Evolutionary conservation across 352 stramenopile species (phyloP).

Genomic region (Thalassiosira mediterranea): DNA sequence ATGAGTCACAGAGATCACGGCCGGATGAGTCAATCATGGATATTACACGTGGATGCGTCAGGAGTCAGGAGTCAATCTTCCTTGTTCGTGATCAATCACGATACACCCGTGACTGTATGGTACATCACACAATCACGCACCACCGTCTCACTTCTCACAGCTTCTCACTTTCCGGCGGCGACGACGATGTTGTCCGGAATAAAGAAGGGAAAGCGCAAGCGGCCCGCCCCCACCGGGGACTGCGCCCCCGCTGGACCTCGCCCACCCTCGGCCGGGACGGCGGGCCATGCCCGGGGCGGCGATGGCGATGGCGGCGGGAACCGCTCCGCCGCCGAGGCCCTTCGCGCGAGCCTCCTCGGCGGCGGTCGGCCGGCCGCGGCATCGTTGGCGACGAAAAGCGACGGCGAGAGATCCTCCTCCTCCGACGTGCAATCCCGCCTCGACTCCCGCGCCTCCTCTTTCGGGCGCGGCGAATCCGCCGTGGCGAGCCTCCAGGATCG

Average conservation of each 20-base stretch:
- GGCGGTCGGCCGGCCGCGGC: not conserved
- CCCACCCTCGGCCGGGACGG: not conserved
- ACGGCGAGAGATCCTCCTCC: not conserved
- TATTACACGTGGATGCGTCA: too few species aligned
- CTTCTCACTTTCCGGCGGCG: too few species aligned
- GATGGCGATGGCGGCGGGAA: conserved; percentile 4
- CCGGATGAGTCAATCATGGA: too few species aligned
- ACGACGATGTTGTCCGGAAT: conserved; percentile 69
- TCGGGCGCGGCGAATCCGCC: not conserved
- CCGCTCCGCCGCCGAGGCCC: conserved; percentile 24
- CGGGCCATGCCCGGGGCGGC: not conserved
- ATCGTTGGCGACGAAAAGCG: not conserved
- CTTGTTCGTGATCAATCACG: too few species aligned
- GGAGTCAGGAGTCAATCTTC: too few species aligned
- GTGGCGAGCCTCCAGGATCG: conserved; percentile 29
- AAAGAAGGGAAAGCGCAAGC: conserved; percentile 68
- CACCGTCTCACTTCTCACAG: too few species aligned
- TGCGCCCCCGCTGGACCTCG: not conserved
- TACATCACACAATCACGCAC: too few species aligned
- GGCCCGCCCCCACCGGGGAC: not conserved
- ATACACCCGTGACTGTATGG: too few species aligned
- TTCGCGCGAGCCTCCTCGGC: conserved; percentile 20
- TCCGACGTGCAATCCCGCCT: conserved; percentile 8
- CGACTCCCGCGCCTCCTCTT: conserved; percentile 5
- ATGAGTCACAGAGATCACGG: too few species aligned